A percentile compares a stretch with the other conserved stretches of the same genome.
Evolutionary conservation across 495 filamentous ascomycete genomes (phyloP).

Genomic region (Hyphodiscus hymeniophilus): DNA sequence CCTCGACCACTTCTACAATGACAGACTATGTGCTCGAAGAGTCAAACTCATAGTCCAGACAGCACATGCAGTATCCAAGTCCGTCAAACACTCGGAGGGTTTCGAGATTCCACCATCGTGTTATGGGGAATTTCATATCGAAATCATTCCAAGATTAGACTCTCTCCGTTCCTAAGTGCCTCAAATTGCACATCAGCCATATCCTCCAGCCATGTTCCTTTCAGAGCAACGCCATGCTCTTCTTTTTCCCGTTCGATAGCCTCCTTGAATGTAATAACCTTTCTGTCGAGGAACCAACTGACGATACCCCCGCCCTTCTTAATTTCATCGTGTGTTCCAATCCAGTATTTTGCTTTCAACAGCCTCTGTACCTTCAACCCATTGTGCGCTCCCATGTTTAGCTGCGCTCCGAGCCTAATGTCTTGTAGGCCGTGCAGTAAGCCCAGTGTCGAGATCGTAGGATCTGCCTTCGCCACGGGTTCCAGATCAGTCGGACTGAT

Average conservation of each 20-base stretch:
- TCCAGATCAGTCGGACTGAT: conserved; percentile 31
- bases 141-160: conserved; percentile 23
- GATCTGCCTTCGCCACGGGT: conserved; percentile 26
- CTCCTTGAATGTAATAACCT: conserved; percentile 32
- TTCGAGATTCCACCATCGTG: no score
- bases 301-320: conserved; percentile 45
- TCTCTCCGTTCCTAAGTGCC: conserved; percentile 30
- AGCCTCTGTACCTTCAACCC: conserved; percentile 38
- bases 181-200: conserved; percentile 21
- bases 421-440: conserved; percentile 50
- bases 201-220: conserved; percentile 21
- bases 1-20: no score
- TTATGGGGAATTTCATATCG: no score
- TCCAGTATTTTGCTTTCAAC: conserved; percentile 44
- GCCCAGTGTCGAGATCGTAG: conserved; percentile 35
- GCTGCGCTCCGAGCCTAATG: conserved; percentile 36
- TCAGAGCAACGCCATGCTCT: conserved; percentile 7
- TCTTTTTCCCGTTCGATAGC: conserved; percentile 34
- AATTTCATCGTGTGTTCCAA: conserved; percentile 50
- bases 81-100: no score
- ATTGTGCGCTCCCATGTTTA: conserved; percentile 48
- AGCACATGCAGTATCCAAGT: no score
- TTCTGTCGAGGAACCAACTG: conserved; percentile 37
- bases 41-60: no score
- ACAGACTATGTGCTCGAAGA: no score